These are phyloP conservation scores for Podaxis sp. DNA, from an alignment of 768 basidiomycete genomes.

Conservation along the genomic window DNA sequence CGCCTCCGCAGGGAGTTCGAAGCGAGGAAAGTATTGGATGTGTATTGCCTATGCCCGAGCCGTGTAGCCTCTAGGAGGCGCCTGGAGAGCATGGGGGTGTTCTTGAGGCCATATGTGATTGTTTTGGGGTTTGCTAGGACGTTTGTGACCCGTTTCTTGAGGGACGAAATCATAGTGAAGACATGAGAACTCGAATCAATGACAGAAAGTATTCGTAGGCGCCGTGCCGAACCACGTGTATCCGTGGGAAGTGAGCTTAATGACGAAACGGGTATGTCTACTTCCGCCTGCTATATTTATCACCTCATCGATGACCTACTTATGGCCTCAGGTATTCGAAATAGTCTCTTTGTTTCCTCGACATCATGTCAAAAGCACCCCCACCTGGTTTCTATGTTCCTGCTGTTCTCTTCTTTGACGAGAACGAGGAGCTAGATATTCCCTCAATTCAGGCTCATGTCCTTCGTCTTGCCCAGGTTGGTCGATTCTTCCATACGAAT, in stretches of 20 bases:
- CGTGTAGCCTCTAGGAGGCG: conserved; percentile 31
- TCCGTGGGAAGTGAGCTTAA: conserved; percentile 1
- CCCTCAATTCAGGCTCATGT: conserved; percentile 68
- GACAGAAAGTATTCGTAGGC: neutral
- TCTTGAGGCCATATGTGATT: conserved; percentile 53
- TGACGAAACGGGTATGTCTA: neutral
- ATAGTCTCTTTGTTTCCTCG: conserved; percentile 12
- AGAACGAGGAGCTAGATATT: conserved; percentile 70
- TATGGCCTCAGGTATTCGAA: neutral
- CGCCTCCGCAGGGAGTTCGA: conserved; percentile 53
- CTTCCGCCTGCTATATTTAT: neutral
- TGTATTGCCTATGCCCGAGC: conserved; percentile 57
- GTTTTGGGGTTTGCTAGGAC: conserved; percentile 39
- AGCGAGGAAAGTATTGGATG: conserved; percentile 46
- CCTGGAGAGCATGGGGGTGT: conserved; percentile 28
- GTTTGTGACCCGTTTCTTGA: conserved; percentile 39
- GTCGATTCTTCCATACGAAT: conserved; percentile 22
- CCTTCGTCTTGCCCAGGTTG: conserved; percentile 69
- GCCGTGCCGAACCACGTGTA: conserved; percentile 11
- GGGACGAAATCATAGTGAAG: conserved; percentile 40
- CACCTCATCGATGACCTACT: neutral
- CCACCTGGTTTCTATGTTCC: conserved; percentile 77
- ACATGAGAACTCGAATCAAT: conserved; percentile 9
- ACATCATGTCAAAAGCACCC: conserved; percentile 40
- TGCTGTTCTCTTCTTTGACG: conserved; percentile 71